Percentiles rank a stretch among this genome's conserved stretches.
phyloP scores from a whole-genome alignment of 176 grass and related monocot species.

The Bothriochloa decipiens region DNA sequence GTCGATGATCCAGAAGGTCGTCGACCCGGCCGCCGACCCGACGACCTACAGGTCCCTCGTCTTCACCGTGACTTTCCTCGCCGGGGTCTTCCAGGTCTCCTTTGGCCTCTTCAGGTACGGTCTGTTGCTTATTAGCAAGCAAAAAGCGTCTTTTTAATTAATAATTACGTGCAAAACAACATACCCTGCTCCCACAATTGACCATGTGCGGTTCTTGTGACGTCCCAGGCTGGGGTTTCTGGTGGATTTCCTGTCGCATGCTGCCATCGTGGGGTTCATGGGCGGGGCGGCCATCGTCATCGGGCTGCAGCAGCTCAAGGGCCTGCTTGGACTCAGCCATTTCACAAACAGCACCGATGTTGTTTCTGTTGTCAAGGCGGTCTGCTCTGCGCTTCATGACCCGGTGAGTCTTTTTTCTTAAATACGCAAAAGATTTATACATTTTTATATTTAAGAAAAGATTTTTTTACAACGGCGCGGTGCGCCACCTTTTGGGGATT shows the following conservation, averaged over 20 bases:
- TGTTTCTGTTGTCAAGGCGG: conserved; percentile 72
- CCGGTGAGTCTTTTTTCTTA: conserved; percentile 45
- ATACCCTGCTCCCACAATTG: not conserved
- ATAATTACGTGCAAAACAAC: not conserved
- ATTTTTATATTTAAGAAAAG: too few species aligned
- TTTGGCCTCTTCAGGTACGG: conserved; percentile 84
- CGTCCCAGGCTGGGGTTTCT: conserved; percentile 75
- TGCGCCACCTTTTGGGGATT: too few species aligned
- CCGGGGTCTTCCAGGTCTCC: conserved; percentile 79
- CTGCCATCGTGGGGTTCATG: conserved; percentile 95
- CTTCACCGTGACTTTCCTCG: conserved; percentile 89
- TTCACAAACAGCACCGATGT: conserved; percentile 91
- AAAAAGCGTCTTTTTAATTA: not conserved
- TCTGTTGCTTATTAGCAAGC: not conserved
- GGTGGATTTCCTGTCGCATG: conserved; percentile 92
- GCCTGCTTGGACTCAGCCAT: conserved; percentile 67
- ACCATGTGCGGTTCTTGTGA: not conserved
- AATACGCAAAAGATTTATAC: too few species aligned
- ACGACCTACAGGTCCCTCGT: conserved; percentile 64
- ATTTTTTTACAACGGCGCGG: too few species aligned
- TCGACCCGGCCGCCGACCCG: conserved; percentile 73
- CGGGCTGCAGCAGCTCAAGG: conserved; percentile 93
- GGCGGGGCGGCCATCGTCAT: conserved; percentile 88
- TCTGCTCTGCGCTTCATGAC: conserved; percentile 57
- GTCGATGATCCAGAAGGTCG: conserved; percentile 84